Percentiles rank a stretch among this genome's conserved stretches.
phyloP scores from a whole-genome alignment of 1,139 yeast species.

The Chernovozyma aurita region DNA sequence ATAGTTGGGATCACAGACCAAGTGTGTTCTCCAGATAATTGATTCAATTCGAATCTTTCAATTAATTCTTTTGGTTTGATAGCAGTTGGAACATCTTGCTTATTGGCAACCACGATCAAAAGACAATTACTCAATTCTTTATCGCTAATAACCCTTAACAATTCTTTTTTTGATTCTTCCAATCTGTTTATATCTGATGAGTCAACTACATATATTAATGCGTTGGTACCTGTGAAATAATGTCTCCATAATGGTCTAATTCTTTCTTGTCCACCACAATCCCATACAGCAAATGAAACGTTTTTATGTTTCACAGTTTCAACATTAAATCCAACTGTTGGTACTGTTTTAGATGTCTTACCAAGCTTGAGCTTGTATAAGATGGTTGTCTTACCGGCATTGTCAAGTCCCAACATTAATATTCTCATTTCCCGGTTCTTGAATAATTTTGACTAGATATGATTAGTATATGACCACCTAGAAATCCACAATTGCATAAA shows the following conservation, averaged over 20 bases:
- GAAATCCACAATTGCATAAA: too few relatives aligned
- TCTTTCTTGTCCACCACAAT: conserved; percentile 82
- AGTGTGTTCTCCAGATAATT: conserved; percentile 52
- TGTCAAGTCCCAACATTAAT: conserved; percentile 78
- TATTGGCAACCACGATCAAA: conserved; percentile 52
- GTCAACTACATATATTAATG: conserved; percentile 88
- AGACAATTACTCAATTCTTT: conserved; percentile 69
- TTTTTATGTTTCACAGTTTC: conserved; percentile 31
- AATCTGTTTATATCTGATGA: conserved; percentile 58
- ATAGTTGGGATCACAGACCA: conserved; percentile 78
- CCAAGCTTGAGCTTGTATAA: conserved; percentile 60
- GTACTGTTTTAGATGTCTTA: conserved; percentile 34
- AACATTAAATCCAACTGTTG: conserved; percentile 54
- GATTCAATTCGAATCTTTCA: conserved; percentile 51
- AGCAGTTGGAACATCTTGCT: conserved; percentile 72
- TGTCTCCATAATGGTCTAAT: conserved; percentile 86
- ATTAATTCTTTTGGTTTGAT: conserved; percentile 63
- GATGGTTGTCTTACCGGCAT: conserved; percentile 83
- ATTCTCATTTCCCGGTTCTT: conserved; percentile 77
- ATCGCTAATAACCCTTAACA: conserved; percentile 57
- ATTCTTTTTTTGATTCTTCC: conserved; percentile 60
- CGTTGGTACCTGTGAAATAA: conserved; percentile 82
- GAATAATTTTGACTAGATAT: conserved; percentile 33
- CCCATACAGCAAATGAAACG: conserved; percentile 58
- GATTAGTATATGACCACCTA: not conserved